Evolutionary conservation across 768 basidiomycete genomes (phyloP), one percentile per base, ranked within the genome.

Genomic region (Boletus rex-veris): DNA sequence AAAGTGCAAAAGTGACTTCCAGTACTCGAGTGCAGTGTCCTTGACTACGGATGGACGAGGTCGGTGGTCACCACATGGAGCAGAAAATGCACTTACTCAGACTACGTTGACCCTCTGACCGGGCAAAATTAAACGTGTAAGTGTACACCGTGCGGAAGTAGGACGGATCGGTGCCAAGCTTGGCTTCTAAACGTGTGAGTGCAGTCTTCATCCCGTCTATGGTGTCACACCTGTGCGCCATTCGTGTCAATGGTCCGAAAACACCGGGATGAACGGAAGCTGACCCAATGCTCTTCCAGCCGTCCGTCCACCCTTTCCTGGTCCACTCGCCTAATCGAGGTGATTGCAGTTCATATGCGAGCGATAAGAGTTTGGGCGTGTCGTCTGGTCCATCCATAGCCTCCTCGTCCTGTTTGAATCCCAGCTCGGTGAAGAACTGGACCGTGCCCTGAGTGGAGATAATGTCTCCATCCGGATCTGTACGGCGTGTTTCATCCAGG

Each of bases 401-500:
- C 59, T 80, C 73, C 7, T 62, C 65, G 33, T 64, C 60, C 38
- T 62, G 65, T 9, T 54, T 65, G 60, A 68, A 65, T 12, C 64
- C 64, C 4, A 66, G 54, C 1, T 66, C 65, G 33, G 58, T 44
- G 57, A 92, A 91, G 43, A 93, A 73, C 64, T 74, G 77, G 69
- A 92, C 82, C 18, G 93, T 94, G 0, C 92, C 92, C 54, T 92
- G 84, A 26, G 91, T 79, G 4, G 77, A 75, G 58, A 92, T 92
- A 50, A 83, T 79, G 30, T 84, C 82, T 7, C 73, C 74, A 39
- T 82, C 82, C 14, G 75, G 67, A 54, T 88, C 86, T 85, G 59
- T 26, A 35, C 26, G n/a, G 15, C n/a, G 15, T 3, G 5, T 16
- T 45, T 64, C 44, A 53, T 43, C 33, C 45, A 26, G n/a, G 46